phyloP scores from a whole-genome alignment of 139 green algal genomes.

The Gonium pectorale region DNA sequence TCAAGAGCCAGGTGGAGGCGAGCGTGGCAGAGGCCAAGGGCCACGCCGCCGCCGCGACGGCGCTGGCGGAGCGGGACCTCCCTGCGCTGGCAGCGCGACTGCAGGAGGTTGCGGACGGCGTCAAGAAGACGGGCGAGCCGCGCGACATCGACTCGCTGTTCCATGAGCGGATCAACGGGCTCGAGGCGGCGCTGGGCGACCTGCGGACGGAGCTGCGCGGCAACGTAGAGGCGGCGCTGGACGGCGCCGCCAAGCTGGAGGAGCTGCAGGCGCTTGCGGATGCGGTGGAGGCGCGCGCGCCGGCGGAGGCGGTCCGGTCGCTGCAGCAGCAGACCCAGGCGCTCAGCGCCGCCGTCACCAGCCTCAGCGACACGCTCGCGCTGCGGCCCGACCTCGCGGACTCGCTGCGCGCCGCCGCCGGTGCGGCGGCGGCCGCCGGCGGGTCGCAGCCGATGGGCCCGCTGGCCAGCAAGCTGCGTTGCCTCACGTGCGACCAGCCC shows the following conservation, averaged over 20 bases:
- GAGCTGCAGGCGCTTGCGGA: constrained; percentile 47
- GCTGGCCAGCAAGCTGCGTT: neutral
- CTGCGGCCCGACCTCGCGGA: constrained; percentile 45
- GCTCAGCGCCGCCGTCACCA: constrained; percentile 42
- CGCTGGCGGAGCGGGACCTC: constrained; percentile 33
- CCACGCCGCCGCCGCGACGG: neutral
- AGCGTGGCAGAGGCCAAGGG: neutral
- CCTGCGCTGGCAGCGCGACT: constrained; percentile 16
- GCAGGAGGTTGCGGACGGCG: constrained; percentile 33
- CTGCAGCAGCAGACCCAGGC: constrained; percentile 47
- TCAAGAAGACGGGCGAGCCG: constrained; percentile 43
- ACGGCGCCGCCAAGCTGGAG: constrained; percentile 48
- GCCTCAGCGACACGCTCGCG: constrained; percentile 46
- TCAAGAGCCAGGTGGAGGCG: constrained; percentile 37
- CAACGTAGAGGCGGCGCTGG: constrained; percentile 10
- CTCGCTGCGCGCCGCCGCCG: neutral
- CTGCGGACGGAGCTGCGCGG: constrained; percentile 8
- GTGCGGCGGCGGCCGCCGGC: neutral
- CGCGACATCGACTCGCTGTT: constrained; percentile 63
- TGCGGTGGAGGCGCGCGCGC: constrained; percentile 34
- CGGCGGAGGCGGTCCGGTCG: constrained; percentile 36
- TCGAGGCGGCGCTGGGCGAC: constrained; percentile 47
- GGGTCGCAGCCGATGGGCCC: neutral
- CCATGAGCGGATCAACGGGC: constrained; percentile 49
- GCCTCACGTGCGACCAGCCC: constrained; percentile 58